phyloP scores from a whole-genome alignment of 2,329 filamentous ascomycete genomes.

The Trichophyton equinum region DNA sequence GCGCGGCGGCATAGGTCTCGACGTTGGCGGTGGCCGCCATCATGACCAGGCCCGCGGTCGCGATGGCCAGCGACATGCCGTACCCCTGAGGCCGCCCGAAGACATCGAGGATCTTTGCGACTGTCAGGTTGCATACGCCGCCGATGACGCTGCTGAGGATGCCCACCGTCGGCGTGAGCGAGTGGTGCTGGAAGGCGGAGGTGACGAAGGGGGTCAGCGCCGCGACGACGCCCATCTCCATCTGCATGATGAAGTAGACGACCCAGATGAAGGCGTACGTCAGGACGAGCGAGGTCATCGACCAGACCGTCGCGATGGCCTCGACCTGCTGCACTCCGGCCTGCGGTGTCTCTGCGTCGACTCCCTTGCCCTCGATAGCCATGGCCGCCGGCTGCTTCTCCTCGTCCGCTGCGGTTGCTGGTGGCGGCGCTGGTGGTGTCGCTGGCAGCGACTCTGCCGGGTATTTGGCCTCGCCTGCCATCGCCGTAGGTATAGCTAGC shows the following conservation, averaged over 20 bases:
- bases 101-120: constrained; percentile 49
- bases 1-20: constrained; percentile 49
- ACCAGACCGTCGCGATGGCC: constrained; percentile 31
- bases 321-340: constrained; percentile 31
- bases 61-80: constrained; percentile 32
- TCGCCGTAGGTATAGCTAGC: background rate
- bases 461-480: background rate
- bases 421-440: too few relatives aligned
- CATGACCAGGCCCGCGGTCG: constrained; percentile 42
- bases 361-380: too few relatives aligned
- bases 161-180: constrained; percentile 39
- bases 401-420: background rate
- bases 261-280: constrained; percentile 29
- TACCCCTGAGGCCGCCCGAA: constrained; percentile 49
- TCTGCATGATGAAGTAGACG: constrained; percentile 25
- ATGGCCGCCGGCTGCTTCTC: background rate
- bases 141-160: constrained; percentile 44
- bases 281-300: constrained; percentile 23
- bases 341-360: constrained; percentile 6
- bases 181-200: constrained; percentile 40
- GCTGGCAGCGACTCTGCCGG: background rate
- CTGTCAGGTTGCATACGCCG: constrained; percentile 44
- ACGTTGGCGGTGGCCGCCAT: constrained; percentile 51
- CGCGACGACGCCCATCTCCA: constrained; percentile 23
- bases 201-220: constrained; percentile 39